Conservation (phyloP, 1,284 basidiomycete genomes). For the Ganoderma resinaceum region DNA sequence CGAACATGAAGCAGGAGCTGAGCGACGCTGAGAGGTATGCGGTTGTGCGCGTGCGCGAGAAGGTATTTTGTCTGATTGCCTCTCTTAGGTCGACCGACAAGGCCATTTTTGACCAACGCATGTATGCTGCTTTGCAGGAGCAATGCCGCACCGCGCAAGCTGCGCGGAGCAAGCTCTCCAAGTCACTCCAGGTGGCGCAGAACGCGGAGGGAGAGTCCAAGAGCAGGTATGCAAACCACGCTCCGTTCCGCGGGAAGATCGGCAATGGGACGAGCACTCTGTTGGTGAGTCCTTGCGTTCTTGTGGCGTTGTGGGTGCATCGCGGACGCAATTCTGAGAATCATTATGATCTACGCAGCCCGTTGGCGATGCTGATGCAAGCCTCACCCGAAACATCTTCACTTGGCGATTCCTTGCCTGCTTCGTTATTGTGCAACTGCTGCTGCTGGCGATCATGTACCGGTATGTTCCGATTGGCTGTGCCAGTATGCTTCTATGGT, state of each 20-base stretch:
- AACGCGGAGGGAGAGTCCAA: conserved; percentile 34
- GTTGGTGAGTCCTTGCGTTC: conserved; percentile 36
- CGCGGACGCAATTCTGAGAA: conserved; percentile 7
- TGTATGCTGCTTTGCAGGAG: conserved; percentile 58
- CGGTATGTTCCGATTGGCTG: conserved; percentile 30
- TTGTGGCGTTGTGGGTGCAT: background rate
- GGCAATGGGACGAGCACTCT: conserved; percentile 43
- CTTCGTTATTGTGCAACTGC: conserved; percentile 36
- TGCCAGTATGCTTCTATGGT: background rate
- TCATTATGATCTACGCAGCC: conserved; percentile 9
- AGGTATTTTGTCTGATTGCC: conserved; percentile 36
- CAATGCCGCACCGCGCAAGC: conserved; percentile 60
- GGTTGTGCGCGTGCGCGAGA: conserved; percentile 15
- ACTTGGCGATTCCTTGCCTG: conserved; percentile 34
- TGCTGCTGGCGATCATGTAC: conserved; percentile 37
- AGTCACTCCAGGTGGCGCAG: conserved; percentile 48
- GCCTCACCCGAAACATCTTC: conserved; percentile 32
- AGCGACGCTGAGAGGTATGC: conserved; percentile 61
- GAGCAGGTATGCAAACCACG: conserved; percentile 46
- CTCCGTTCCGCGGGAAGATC: conserved; percentile 46
- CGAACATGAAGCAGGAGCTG: conserved; percentile 60
- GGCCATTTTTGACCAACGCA: conserved; percentile 46
- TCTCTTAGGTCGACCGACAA: conserved; percentile 29
- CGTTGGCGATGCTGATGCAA: conserved; percentile 25
- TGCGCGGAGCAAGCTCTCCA: conserved; percentile 52